Evolutionary conservation across 805 yeast species (phyloP).

Genomic region (Saccharomycopsis oosterbeekiorum): DNA sequence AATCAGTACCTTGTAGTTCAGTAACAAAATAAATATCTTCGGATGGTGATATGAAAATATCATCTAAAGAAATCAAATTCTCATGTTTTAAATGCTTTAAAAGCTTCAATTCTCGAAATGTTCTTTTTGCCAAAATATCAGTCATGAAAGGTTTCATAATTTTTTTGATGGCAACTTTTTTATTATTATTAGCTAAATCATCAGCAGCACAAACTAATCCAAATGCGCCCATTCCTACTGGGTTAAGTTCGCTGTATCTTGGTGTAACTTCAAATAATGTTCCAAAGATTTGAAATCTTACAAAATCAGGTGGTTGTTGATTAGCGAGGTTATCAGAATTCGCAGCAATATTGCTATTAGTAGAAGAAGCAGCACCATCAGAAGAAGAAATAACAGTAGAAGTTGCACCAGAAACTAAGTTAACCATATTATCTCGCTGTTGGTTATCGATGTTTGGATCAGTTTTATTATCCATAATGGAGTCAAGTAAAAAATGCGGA

Average conservation of each 20-base stretch:
- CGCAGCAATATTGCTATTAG: neutral
- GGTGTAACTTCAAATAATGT: slow-evolving; percentile 90
- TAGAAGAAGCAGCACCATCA: neutral
- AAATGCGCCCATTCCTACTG: slow-evolving; percentile 99
- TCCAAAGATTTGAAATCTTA: slow-evolving; percentile 85
- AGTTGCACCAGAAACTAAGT: neutral
- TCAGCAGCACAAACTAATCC: slow-evolving; percentile 96
- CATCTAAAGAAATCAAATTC: slow-evolving; percentile 85
- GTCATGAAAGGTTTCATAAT: slow-evolving; percentile 97
- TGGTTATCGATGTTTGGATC: neutral
- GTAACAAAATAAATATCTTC: slow-evolving; percentile 96
- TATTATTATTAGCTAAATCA: slow-evolving; percentile 71
- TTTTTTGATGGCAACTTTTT: slow-evolving; percentile 93
- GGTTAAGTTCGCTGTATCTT: slow-evolving; percentile 83
- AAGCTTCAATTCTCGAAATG: slow-evolving; percentile 89
- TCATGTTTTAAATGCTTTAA: slow-evolving; percentile 92
- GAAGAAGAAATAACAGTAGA: neutral
- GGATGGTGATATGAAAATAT: slow-evolving; percentile 85
- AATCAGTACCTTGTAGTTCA: slow-evolving; percentile 92
- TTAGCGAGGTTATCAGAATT: neutral
- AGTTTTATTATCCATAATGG: neutral
- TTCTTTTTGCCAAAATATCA: slow-evolving; percentile 89
- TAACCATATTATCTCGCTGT: neutral
- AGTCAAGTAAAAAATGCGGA: no score
- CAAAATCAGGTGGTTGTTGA: slow-evolving; percentile 18